A percentile compares a stretch with the other conserved stretches of the same genome.
Evolutionary conservation across 1,284 basidiomycete species (phyloP).

Genomic region (Ganoderma lingzhi): DNA sequence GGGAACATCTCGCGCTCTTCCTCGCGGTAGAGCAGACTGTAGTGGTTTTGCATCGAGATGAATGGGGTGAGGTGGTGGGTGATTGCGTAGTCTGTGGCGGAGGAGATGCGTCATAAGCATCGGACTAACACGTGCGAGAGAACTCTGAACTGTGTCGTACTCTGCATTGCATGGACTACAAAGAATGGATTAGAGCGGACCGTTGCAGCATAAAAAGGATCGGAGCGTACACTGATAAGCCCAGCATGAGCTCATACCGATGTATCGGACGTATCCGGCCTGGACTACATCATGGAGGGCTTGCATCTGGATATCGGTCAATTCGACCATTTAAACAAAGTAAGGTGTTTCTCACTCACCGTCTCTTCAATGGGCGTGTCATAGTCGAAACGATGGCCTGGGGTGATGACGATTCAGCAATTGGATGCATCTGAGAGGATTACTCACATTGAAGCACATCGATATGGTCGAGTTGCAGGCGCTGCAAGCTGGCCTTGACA

Average conservation of each 20-base stretch:
- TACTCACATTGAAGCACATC: slow-evolving; percentile 48
- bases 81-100: slow-evolving; percentile 40
- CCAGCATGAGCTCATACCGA: slow-evolving; percentile 49
- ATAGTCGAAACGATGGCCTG: slow-evolving; percentile 41
- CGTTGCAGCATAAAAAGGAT: background rate
- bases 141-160: slow-evolving; percentile 17
- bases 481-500: slow-evolving; percentile 50
- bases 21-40: slow-evolving; percentile 52
- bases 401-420: too few species aligned
- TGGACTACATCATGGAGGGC: slow-evolving; percentile 47
- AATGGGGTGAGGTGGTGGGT: slow-evolving; percentile 53
- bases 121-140: background rate
- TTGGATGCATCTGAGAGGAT: background rate
- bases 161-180: slow-evolving; percentile 40
- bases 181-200: background rate
- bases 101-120: background rate
- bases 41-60: slow-evolving; percentile 62
- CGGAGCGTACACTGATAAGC: slow-evolving; percentile 41
- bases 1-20: slow-evolving; percentile 60
- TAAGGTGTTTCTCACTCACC: slow-evolving; percentile 12
- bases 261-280: slow-evolving; percentile 46
- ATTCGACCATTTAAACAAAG: background rate
- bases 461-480: slow-evolving; percentile 53
- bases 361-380: slow-evolving; percentile 43
- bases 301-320: slow-evolving; percentile 36